Base-by-base conservation (phyloP, 2,329 filamentous ascomycete genomes). In the Teratosphaeria epicoccoides region DNA sequence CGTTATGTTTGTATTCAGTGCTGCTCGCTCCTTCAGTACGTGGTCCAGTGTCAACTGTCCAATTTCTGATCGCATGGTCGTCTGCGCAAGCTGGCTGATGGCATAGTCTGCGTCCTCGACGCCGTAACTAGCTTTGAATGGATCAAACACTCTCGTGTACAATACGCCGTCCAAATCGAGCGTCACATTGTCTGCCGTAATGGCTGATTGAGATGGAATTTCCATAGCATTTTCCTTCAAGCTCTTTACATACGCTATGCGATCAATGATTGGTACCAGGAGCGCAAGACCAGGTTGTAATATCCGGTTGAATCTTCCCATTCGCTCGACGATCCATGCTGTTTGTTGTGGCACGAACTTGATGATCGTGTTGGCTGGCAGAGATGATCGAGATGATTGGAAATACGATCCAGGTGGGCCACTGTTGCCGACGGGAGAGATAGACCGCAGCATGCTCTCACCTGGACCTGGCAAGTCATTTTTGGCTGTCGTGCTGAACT, bases 311-410 rank as follows among this genome's bases (percentile, higher is more conserved):
- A 95, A 98, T 72, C 90, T 93, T 64, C 93, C 93, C 93, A 98
- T 98, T 66, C 93, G 90, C 80, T 98, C 93, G 52, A 98, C 93
- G 54, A 98, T 91, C 93, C 93, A 98, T 70, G 93, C 93, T 62
- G 91, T 97, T 76, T 98, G 93, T 73, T 98, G 93, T n/a, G 93
- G 93, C 43, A 98, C 93, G 71, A 97, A 98, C 55, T 91, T 88
- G 63, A 98, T 77, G 57, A 98, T 77, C 3, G 93, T 98, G 73
- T 98, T 98, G 61, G 90, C 87, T 24, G 93, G 93, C 49, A 96
- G 77, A 22, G 76, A 71, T 14, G 23, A 24, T 40, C 33, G 33
- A 44, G 74, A 73, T 45, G 76, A 72, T 53, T 70, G 67, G 55
- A 71, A 71, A 61, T 70, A 71, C 24, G 60, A 63, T 53, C 52